Evolutionary conservation across 140 eudicot genomes (phyloP).

Genomic region (Senecio squalidus): DNA sequence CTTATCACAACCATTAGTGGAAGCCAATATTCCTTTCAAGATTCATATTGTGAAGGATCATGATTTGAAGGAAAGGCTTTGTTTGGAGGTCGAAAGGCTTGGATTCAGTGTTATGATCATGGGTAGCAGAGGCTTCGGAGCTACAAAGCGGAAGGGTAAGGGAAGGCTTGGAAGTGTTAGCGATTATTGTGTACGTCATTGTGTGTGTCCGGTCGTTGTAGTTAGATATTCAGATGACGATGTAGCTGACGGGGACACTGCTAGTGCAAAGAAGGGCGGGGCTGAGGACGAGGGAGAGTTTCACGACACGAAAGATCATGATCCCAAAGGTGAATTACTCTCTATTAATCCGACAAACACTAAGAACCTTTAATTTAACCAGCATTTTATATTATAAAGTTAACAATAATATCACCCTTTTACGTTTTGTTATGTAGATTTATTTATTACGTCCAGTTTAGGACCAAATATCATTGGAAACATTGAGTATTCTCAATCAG

Average conservation of each 20-base stretch:
- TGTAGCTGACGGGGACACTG: background rate
- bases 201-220: conserved; percentile 11
- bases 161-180: conserved; percentile 14
- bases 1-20: background rate
- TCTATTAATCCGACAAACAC: background rate
- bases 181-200: conserved; percentile 9
- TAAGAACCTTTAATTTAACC: background rate
- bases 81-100: conserved; percentile 11
- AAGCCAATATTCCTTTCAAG: conserved; percentile 1
- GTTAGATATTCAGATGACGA: conserved; percentile 1
- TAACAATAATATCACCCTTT: too few relatives aligned
- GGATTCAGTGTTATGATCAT: conserved; percentile 5
- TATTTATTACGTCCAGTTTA: too few relatives aligned
- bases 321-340: background rate
- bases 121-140: conserved; percentile 4
- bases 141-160: background rate
- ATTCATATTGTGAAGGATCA: conserved; percentile 8
- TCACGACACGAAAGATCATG: conserved; percentile 6
- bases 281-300: background rate
- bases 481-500: too few relatives aligned
- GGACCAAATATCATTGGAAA: too few relatives aligned
- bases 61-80: conserved; percentile 3
- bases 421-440: too few relatives aligned
- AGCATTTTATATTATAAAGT: background rate
- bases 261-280: background rate